Evolutionary conservation across 2,329 filamentous ascomycete genomes (phyloP), one percentile per base, ranked within the genome.

Genomic region (Chaetomium globosum): DNA sequence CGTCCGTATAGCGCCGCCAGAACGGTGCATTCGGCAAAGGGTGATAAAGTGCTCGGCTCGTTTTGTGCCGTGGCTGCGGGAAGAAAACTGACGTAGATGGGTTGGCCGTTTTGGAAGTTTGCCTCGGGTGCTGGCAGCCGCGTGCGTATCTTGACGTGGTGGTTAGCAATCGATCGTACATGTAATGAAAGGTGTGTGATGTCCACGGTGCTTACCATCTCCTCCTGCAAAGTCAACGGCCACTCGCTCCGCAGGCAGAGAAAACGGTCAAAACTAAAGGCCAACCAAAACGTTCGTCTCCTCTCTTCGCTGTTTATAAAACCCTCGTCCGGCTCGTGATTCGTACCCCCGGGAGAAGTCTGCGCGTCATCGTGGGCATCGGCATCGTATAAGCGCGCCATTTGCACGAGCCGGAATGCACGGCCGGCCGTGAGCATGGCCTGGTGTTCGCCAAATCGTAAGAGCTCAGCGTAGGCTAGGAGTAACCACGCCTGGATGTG

Each of bases 201-300:
- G n/a, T n/a, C n/a, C n/a, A n/a, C n/a, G n/a, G n/a, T 10, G 52
- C 33, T 57, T 57, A 28, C 33, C 54, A 57, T 31, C 51, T 53
- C 49, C 26, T 63, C 60, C 2, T 46, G 30, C 9, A 63, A 19
- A 6, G 61, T 63, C 43, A 63, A 16, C 5, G 61, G 61, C 28
- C 31, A 51, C 23, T 55, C 53, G 46, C 36, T 63, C 10, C 43
- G 54, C 5, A 33, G 26, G 46, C 53, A 52, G n/a, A 58, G 31
- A 19, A 63, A 58, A 3, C 61, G 53, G 46, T 63, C 61, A 2
- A 63, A 30, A 13, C 31, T 28, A 21, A 39, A 63, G 1, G 53
- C 61, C 19, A 58, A n/a, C 61, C 61, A 63, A 51, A 63, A 63
- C 0, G 54, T 58, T 6, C 61, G 39, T 23, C 61, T 51, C 54